phyloP scores from a whole-genome alignment of 139 green algal genomes.

The Chlorella vulgaris region DNA sequence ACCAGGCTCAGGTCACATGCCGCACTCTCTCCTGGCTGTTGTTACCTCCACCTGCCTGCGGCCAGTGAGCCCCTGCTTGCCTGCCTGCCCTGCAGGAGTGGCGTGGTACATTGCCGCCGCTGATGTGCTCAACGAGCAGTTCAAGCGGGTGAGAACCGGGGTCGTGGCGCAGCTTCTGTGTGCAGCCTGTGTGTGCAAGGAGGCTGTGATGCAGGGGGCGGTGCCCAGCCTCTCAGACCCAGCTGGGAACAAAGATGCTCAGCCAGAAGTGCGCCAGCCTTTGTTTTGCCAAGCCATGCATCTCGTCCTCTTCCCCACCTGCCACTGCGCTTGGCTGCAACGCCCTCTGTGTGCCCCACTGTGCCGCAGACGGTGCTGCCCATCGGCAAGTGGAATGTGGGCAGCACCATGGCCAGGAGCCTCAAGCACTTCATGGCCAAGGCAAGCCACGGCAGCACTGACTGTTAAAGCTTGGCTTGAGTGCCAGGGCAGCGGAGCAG shows the following conservation, averaged over 20 bases:
- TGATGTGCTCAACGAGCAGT: constrained; percentile 36
- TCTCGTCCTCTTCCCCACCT: too few species aligned
- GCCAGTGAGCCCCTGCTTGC: background rate
- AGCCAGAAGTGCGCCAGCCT: too few species aligned
- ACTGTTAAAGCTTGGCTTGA: too few species aligned
- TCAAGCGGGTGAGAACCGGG: constrained; percentile 11
- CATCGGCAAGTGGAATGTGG: constrained; percentile 30
- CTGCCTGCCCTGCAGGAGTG: constrained; percentile 6
- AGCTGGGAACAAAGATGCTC: too few species aligned
- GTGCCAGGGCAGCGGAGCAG: too few species aligned
- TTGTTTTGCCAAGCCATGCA: too few species aligned
- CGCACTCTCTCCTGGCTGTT: background rate
- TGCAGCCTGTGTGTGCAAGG: too few species aligned
- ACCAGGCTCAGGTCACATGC: too few species aligned
- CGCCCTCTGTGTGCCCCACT: too few species aligned
- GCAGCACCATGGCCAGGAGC: constrained; percentile 14
- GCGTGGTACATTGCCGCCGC: constrained; percentile 36
- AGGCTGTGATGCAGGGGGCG: background rate
- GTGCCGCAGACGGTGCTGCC: constrained; percentile 33
- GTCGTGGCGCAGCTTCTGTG: too few species aligned
- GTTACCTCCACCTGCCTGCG: background rate
- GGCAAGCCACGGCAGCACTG: background rate
- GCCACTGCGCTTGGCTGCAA: too few species aligned
- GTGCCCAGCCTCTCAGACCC: too few species aligned
- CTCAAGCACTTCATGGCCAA: constrained; percentile 25